phyloP scores from a whole-genome alignment of 1,284 basidiomycete species.

The Veloboletus limbatus region DNA sequence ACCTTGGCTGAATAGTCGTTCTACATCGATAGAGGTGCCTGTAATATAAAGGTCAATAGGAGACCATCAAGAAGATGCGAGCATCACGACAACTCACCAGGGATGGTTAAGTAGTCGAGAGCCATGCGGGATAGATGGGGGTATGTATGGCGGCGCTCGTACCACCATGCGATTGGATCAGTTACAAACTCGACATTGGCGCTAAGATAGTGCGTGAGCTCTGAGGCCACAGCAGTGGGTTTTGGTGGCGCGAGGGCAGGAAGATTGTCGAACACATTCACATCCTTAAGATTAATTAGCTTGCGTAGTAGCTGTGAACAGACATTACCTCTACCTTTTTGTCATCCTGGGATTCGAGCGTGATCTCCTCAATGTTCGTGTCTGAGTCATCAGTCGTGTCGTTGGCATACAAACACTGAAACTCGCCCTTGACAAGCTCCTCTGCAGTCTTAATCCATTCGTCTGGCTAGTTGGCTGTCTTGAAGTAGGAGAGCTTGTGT shows the following conservation, averaged over 20 bases:
- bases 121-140: background rate
- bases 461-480: slow-evolving; percentile 11
- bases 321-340: too few relatives aligned
- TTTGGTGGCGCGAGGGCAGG: background rate
- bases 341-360: too few relatives aligned
- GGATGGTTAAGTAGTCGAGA: background rate
- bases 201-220: background rate
- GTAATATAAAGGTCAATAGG: background rate
- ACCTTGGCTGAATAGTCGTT: slow-evolving; percentile 13
- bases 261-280: background rate
- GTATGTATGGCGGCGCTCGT: too few relatives aligned
- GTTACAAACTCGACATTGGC: background rate
- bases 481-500: slow-evolving; percentile 25
- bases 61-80: too few relatives aligned
- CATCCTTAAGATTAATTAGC: too few relatives aligned
- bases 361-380: too few relatives aligned
- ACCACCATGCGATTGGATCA: background rate
- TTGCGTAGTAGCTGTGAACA: too few relatives aligned
- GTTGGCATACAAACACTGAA: background rate
- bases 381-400: too few relatives aligned
- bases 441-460: slow-evolving; percentile 21
- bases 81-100: background rate
- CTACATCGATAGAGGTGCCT: slow-evolving; percentile 30
- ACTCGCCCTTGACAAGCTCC: background rate
- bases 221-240: background rate